Base-by-base conservation (phyloP, 2,329 filamentous ascomycete genomes). In the Aspergillus persii region DNA sequence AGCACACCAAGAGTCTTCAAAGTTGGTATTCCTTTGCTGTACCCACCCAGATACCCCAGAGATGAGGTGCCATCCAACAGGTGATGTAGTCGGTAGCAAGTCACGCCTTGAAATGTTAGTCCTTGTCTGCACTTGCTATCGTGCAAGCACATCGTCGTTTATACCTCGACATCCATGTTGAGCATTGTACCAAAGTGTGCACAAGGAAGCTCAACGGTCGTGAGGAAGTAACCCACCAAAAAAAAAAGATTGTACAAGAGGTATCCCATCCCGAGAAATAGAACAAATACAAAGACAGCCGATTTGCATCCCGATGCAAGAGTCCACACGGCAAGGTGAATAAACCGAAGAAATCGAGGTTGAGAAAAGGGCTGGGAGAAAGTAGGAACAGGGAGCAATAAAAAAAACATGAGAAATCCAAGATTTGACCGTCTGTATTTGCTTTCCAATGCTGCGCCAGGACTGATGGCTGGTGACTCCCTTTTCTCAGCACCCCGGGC, bases 31-130 rank as follows among this genome's bases (percentile, higher is more conserved):
- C 18, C 23, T 26, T 23, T 47, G 44, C 44, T 47, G 18, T 33
- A 54, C 30, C 47, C 47, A 54, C 30, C 47, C 47, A 50, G 47
- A 31, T 23, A 23, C 18, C 18, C 18, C 18, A 23, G 18, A 30
- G 11, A 27, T 8, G 44, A 23, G 18, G 8, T 27, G 12, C 27
- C 11, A 47, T 47, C 27, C 27, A 23, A 47, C 44, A 47, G 26
- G 29, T 60, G 51, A 58, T 54, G 29, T n/a, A 41, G 12, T 1
- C 36, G 4, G 36, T 54, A 53, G 47, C 46, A 54, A 54, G 58
- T 26, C 53, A 58, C 55, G 65, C 66, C 60, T 63, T 47, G 57
- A 60, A 61, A 53, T 63, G 61, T 48, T 60, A 60, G 31, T 23
- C 36, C 41, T 36, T 47, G 18, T 23, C 18, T 23, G 23, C 51